Base-by-base conservation (phyloP, 2,329 filamentous ascomycete species). In the Fusarium zealandicum region DNA sequence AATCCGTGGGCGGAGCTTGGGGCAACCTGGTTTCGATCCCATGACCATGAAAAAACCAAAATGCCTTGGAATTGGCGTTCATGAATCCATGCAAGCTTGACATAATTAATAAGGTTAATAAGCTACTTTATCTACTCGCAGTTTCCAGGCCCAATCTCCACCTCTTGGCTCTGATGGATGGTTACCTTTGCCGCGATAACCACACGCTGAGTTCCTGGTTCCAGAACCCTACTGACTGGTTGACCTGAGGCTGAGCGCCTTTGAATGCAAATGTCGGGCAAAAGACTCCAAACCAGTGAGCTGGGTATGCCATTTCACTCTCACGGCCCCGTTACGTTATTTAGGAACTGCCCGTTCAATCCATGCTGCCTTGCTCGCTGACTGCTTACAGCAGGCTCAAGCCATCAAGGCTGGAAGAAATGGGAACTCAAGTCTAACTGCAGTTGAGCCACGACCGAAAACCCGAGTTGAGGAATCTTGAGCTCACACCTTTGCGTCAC, bases 11-110 rank as follows among this genome's bases (percentile, higher is more conserved):
- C 49, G 51, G 57, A 64, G 61, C 61, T 65, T 59, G 54, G 61
- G 52, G 57, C 59, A 66, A 41, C 37, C 42, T 49, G 47, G 48
- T 44, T 46, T 51, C 56, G 54, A 52, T 61, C 63, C 59, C 59
- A 65, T 65, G 63, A 65, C 59, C 57, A 40, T 32, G 35, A 54
- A 66, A 64, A 65, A 60, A 33, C 48, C 3, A 50, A 61, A 47
- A 50, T 60, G 51, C 53, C 61, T 55, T 57, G 55, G 49, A 54
- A 35, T 7, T 25, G 39, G 45, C 42, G 49, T 43, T 49, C 47
- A 54, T 55, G 43, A 8, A 12, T 31, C 28, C 28, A 31, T n/a
- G 13, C 28, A 31, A 6, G 13, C 38, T 47, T 18, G 37, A 48
- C 35, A 51, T 30, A 54, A 38, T 65, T 27, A 53, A 57, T 33